A percentile compares a stretch with the other conserved stretches of the same genome.
Evolutionary conservation across 2,329 filamentous ascomycete species (phyloP).

Genomic region (Epichloe hybrida): DNA sequence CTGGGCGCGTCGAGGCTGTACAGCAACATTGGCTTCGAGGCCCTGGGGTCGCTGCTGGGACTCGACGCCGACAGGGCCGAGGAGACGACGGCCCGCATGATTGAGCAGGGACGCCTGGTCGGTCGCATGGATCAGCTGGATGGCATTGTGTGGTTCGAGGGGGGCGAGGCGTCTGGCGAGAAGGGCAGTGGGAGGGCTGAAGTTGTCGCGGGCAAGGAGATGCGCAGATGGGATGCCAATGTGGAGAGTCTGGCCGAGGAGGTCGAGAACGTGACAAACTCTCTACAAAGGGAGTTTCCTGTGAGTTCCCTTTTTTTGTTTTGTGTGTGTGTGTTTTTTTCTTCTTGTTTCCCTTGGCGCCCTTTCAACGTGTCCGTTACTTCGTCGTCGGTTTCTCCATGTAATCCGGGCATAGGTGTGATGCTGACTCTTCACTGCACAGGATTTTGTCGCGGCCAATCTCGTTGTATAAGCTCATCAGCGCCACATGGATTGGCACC

Average conservation of each 20-base stretch:
- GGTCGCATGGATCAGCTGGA: slow-evolving; percentile 93
- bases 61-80: slow-evolving; percentile 73
- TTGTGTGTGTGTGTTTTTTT: too few relatives aligned
- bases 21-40: slow-evolving; percentile 62
- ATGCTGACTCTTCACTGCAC: not conserved
- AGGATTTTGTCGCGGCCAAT: slow-evolving; percentile 45
- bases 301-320: slow-evolving; percentile 28
- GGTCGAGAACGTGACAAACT: slow-evolving; percentile 73
- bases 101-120: slow-evolving; percentile 79
- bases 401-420: not conserved
- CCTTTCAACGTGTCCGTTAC: too few relatives aligned
- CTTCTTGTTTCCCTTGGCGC: not conserved
- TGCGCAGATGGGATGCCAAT: slow-evolving; percentile 80
- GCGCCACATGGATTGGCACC: not conserved
- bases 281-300: slow-evolving; percentile 69
- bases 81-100: slow-evolving; percentile 85
- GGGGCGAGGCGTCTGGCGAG: slow-evolving; percentile 54
- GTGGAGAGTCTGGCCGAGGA: slow-evolving; percentile 79
- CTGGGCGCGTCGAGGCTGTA: slow-evolving; percentile 72
- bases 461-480: slow-evolving; percentile 25
- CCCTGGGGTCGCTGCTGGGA: slow-evolving; percentile 63
- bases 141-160: slow-evolving; percentile 74
- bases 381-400: not conserved
- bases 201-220: slow-evolving; percentile 51
- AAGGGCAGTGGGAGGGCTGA: slow-evolving; percentile 54